These are phyloP conservation scores for Beta corolliflora DNA, from an alignment of 179 eudicot species.

Conservation along the genomic window DNA sequence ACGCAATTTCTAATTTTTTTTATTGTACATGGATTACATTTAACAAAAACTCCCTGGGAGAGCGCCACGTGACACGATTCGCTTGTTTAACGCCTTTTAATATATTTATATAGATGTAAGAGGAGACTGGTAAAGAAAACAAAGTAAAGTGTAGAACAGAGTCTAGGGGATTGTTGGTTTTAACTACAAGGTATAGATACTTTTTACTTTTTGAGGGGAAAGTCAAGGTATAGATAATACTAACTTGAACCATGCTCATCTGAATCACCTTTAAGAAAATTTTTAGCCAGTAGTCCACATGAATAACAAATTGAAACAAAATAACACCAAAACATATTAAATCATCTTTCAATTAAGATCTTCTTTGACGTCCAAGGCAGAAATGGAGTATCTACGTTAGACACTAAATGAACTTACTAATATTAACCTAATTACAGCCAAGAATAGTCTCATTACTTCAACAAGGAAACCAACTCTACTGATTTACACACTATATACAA, in stretches of 20 bases:
- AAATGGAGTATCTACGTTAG: constrained; percentile 8
- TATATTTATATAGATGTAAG: too few relatives aligned
- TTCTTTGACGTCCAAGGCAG: neutral
- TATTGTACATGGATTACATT: too few relatives aligned
- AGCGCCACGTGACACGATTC: too few relatives aligned
- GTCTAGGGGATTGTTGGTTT: too few relatives aligned
- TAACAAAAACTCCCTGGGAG: too few relatives aligned
- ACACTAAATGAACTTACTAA: constrained; percentile 6
- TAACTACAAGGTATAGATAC: too few relatives aligned
- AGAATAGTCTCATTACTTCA: neutral
- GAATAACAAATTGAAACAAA: neutral
- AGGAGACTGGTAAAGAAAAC: too few relatives aligned
- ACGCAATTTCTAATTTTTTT: too few relatives aligned
- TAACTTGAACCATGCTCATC: neutral
- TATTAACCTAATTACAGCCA: neutral
- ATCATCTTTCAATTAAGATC: neutral
- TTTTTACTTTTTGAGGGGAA: neutral
- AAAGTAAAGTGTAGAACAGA: too few relatives aligned
- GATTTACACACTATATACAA: constrained; percentile 23
- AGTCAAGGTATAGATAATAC: too few relatives aligned
- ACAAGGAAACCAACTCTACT: constrained; percentile 3
- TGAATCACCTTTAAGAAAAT: neutral
- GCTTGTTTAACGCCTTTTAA: too few relatives aligned
- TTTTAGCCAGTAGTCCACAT: neutral
- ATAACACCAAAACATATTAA: neutral